Percentiles rank a stretch among this genome's conserved stretches.
Evolutionary conservation across 192 early-diverging fungal species (phyloP).

Genomic region (Borealophlyctis nickersoniae): DNA sequence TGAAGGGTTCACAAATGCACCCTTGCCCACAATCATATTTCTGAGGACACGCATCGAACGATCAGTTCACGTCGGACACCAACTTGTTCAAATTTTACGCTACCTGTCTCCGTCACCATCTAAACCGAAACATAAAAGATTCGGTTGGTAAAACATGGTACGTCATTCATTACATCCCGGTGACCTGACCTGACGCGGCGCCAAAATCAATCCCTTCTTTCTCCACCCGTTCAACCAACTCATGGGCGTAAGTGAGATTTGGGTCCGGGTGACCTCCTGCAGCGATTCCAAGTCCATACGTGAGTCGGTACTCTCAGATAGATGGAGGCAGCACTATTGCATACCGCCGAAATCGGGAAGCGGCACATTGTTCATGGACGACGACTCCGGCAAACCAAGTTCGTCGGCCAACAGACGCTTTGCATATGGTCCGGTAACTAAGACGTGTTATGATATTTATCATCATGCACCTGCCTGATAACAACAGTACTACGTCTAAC

Average conservation of each 20-base stretch:
- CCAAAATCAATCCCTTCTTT: conserved; percentile 80
- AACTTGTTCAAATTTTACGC: no score
- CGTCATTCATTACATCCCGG: no score
- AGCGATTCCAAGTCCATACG: not conserved
- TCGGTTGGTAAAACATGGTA: not conserved
- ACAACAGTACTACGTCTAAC: no score
- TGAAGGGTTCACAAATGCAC: conserved; percentile 91
- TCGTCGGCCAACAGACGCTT: conserved; percentile 81
- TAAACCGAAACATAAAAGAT: no score
- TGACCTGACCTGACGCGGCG: conserved; percentile 70
- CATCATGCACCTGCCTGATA: no score
- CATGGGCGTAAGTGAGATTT: conserved; percentile 95
- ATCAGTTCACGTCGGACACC: conserved; percentile 4
- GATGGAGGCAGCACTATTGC: not conserved
- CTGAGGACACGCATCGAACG: no score
- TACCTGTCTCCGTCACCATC: conserved; percentile 95
- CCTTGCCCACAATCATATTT: conserved; percentile 97
- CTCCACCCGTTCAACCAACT: conserved; percentile 84
- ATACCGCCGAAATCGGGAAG: conserved; percentile 83
- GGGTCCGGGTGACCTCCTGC: conserved; percentile 89
- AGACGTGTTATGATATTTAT: no score
- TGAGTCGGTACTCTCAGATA: not conserved
- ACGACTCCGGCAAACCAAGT: conserved; percentile 75
- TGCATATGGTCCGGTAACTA: conserved; percentile 93
- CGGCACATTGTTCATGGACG: conserved; percentile 80